Conservation (phyloP, 164 flowering plant genomes). For the Vitis rotundifolia region DNA sequence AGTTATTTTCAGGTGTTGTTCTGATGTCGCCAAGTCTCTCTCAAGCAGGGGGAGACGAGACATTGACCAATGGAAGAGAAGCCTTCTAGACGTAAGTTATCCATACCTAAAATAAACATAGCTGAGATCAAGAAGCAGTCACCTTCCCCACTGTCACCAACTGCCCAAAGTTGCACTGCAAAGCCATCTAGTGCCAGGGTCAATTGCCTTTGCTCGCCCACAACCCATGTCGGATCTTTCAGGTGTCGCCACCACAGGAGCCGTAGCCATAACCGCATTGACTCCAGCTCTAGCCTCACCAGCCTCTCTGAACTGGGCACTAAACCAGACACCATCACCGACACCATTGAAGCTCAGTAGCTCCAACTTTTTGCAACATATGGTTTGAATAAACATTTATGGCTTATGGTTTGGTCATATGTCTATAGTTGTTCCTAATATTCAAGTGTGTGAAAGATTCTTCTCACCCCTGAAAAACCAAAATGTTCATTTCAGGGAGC, state of each 20-base stretch:
- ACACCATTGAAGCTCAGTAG: not conserved
- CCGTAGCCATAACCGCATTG: conserved; percentile 7
- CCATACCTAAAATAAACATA: no score
- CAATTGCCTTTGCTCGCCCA: conserved; percentile 42
- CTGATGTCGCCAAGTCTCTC: no score
- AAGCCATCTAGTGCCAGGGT: conserved; percentile 17
- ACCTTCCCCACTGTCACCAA: not conserved
- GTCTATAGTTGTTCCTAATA: no score
- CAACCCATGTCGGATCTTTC: conserved; percentile 44
- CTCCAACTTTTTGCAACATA: not conserved
- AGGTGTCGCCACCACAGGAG: conserved; percentile 37
- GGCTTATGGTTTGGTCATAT: no score
- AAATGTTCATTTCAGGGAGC: no score
- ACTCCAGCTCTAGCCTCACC: conserved; percentile 26
- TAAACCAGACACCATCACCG: conserved; percentile 6
- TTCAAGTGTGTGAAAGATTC: no score
- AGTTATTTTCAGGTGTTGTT: no score
- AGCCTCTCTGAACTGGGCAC: conserved; percentile 24
- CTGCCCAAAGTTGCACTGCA: not conserved
- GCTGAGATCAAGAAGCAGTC: not conserved
- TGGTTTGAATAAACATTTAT: no score
- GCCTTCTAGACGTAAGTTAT: no score
- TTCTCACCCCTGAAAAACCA: no score
- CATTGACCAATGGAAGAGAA: no score
- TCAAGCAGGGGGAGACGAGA: no score